Percentiles rank a stretch among this genome's conserved stretches.
Evolutionary conservation across 495 filamentous ascomycete species (phyloP).

Genomic region (Penicillium paradoxum): DNA sequence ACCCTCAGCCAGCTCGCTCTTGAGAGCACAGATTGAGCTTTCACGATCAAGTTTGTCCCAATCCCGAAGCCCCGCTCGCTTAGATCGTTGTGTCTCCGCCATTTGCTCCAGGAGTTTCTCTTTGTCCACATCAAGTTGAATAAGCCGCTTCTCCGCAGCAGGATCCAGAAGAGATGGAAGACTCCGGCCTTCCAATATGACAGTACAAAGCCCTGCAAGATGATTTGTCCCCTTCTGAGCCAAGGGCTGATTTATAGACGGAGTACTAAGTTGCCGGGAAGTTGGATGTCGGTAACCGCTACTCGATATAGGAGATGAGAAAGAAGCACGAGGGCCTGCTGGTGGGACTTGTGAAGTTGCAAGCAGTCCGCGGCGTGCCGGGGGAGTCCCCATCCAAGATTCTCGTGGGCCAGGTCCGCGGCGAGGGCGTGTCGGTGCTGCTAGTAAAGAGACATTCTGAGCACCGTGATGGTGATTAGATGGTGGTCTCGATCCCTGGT

Average conservation of each 20-base stretch:
- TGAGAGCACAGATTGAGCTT: conserved; percentile 52
- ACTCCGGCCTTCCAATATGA: conserved; percentile 49
- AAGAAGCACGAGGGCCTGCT: conserved; percentile 40
- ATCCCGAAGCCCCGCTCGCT: conserved; percentile 48
- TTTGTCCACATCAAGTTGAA: conserved; percentile 51
- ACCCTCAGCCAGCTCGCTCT: conserved; percentile 58
- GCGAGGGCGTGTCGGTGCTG: conserved; percentile 58
- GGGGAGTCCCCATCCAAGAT: conserved; percentile 31
- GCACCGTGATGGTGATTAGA: conserved; percentile 45
- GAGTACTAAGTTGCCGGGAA: conserved; percentile 45
- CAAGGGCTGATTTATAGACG: conserved; percentile 41
- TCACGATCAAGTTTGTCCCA: conserved; percentile 59
- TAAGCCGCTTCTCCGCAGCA: conserved; percentile 42
- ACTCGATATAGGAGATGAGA: conserved; percentile 23
- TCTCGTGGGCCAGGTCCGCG: conserved; percentile 41
- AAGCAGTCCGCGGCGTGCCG: conserved; percentile 35
- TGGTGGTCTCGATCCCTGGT: conserved; percentile 40
- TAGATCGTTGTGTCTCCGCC: conserved; percentile 50
- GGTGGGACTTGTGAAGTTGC: conserved; percentile 32
- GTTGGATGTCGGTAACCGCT: conserved; percentile 37
- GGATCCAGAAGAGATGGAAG: conserved; percentile 36
- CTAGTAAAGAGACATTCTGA: conserved; percentile 45
- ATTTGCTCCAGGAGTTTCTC: conserved; percentile 51
- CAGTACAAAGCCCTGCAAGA: conserved; percentile 45
- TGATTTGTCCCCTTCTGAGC: conserved; percentile 49